Percentiles rank a stretch among this genome's conserved stretches.
These are phyloP conservation scores for Epicoccum sorghinum DNA, from an alignment of 2,329 filamentous ascomycete genomes.

Conservation along the genomic window DNA sequence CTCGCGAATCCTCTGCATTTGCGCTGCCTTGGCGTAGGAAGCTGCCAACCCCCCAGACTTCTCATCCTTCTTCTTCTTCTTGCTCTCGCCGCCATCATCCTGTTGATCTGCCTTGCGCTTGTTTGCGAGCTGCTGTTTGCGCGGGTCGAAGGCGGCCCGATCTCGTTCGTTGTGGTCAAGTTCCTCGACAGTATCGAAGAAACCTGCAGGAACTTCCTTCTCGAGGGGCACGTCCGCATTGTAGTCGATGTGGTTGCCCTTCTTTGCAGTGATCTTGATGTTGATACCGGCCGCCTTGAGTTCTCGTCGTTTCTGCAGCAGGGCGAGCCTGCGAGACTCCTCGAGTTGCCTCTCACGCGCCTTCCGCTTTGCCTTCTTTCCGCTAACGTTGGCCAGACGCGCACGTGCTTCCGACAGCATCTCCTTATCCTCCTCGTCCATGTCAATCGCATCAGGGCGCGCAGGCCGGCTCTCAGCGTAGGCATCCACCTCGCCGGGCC, in stretches of 20 bases:
- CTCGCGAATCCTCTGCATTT: slow-evolving; percentile 92
- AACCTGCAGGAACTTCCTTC: slow-evolving; percentile 84
- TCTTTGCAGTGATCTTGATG: slow-evolving; percentile 89
- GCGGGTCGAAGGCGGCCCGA: slow-evolving; percentile 84
- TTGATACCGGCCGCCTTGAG: slow-evolving; percentile 98
- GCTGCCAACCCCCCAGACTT: slow-evolving; percentile 74
- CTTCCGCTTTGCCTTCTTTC: slow-evolving; percentile 98
- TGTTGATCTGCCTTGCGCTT: slow-evolving; percentile 93
- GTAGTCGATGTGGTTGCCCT: slow-evolving; percentile 98
- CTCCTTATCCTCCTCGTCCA: slow-evolving; percentile 99
- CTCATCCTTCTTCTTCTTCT: slow-evolving; percentile 89
- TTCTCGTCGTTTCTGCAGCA: slow-evolving; percentile 92
- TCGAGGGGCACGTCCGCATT: slow-evolving; percentile 99
- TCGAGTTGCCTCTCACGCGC: slow-evolving; percentile 94
- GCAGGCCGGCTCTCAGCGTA: slow-evolving; percentile 97
- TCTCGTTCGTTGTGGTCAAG: slow-evolving; percentile 80
- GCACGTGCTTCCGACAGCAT: slow-evolving; percentile 98
- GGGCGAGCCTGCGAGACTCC: slow-evolving; percentile 86
- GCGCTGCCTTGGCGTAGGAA: slow-evolving; percentile 89
- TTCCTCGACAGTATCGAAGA: slow-evolving; percentile 92
- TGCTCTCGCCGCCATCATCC: slow-evolving; percentile 78
- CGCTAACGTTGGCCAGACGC: slow-evolving; percentile 94
- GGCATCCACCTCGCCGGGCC: slow-evolving; percentile 94
- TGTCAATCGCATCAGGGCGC: slow-evolving; percentile 92
- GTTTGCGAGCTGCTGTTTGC: slow-evolving; percentile 86